Conservation (phyloP, 345 rosid species). For the Eucalyptus regnans region DNA sequence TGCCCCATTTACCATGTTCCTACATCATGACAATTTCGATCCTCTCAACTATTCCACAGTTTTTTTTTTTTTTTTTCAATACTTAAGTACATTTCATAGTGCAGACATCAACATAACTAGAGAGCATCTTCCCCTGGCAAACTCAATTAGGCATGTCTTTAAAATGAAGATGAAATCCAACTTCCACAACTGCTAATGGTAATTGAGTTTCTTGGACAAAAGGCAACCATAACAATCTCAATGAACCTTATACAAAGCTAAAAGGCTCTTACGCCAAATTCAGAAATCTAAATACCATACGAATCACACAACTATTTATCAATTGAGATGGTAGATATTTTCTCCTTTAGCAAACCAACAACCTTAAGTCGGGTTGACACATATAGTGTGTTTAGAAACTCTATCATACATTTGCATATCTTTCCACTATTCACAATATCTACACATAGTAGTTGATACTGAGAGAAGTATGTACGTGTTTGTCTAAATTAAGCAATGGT, state of each 20-base stretch:
- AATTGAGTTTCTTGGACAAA: neutral
- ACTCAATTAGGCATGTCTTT: neutral
- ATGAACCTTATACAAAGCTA: neutral
- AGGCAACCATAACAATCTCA: neutral
- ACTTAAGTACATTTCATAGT: neutral
- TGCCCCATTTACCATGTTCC: neutral
- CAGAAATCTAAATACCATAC: neutral
- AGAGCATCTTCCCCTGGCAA: neutral
- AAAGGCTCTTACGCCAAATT: neutral
- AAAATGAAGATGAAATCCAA: neutral
- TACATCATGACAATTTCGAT: neutral
- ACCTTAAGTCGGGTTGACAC: neutral
- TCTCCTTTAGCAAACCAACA: neutral
- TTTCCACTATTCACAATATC: neutral
- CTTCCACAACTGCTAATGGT: neutral
- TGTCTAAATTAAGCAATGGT: neutral
- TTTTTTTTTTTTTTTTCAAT: neutral
- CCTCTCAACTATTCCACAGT: neutral
- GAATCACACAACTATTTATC: neutral
- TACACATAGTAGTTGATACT: no score
- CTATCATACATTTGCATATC: neutral
- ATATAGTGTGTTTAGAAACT: no score
- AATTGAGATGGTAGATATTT: no score
- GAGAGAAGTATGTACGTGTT: neutral
- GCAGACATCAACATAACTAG: neutral